Evolutionary conservation across 2,329 filamentous ascomycete species (phyloP).

Genomic region (Trichoderma atrobrunneum): DNA sequence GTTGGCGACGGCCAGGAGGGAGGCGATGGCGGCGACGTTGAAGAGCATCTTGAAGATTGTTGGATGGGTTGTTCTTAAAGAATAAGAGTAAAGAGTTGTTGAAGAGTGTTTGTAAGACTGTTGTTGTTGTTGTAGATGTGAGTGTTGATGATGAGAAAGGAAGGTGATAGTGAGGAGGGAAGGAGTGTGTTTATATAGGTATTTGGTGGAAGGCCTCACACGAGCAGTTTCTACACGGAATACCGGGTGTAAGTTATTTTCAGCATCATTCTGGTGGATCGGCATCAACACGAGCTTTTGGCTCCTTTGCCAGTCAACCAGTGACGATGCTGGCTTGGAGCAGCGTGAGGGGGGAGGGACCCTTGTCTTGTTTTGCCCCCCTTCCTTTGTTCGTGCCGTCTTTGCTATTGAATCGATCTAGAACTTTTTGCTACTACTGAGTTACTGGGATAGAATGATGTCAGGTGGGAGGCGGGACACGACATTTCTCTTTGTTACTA

Average conservation of each 20-base stretch:
- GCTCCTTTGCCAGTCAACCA: not conserved
- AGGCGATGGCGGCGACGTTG: slow-evolving; percentile 24
- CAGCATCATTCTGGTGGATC: not conserved
- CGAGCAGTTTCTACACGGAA: not conserved
- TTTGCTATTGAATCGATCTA: not conserved
- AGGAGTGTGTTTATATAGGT: not conserved
- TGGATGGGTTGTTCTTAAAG: not conserved
- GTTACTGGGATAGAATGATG: not conserved
- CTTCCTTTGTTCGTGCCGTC: not conserved
- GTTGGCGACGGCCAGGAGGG: slow-evolving; percentile 28
- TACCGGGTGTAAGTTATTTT: not conserved
- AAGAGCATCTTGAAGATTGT: slow-evolving; percentile 24
- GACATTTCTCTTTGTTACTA: not conserved
- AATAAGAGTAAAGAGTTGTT: too few relatives aligned
- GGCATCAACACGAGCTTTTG: slow-evolving; percentile 12
- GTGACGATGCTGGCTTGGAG: not conserved
- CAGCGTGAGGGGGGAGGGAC: not conserved
- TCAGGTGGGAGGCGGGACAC: not conserved
- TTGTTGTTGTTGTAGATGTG: not conserved
- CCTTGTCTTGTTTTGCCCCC: not conserved
- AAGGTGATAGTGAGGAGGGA: not conserved
- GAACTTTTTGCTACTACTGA: not conserved
- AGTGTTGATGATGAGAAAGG: not conserved
- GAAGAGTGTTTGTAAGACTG: not conserved
- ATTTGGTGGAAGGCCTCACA: not conserved